phyloP scores from a whole-genome alignment of 129 eudicot species.

The Tagetes erecta region DNA sequence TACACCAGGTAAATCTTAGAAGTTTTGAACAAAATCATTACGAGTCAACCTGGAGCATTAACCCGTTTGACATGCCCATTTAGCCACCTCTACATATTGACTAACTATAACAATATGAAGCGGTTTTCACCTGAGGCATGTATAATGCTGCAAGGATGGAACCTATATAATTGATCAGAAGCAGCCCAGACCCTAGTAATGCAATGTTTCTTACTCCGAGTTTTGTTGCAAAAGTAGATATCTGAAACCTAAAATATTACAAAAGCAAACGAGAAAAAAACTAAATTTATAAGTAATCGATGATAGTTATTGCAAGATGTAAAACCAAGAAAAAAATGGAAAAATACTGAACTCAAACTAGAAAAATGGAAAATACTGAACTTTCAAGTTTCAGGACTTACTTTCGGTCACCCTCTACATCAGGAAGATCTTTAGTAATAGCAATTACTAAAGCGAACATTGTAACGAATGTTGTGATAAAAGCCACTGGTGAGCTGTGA shows the following conservation, averaged over 20 bases:
- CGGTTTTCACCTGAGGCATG: conserved; percentile 72
- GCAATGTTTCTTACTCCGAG: conserved; percentile 96
- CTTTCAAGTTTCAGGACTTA: conserved; percentile 46
- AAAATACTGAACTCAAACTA: not conserved
- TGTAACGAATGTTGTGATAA: conserved; percentile 96
- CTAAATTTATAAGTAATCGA: not conserved
- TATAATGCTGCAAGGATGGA: conserved; percentile 75
- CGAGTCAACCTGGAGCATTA: not conserved
- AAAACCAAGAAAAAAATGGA: not conserved
- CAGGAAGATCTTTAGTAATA: conserved; percentile 98
- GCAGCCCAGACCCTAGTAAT: conserved; percentile 86
- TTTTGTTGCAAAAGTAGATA: conserved; percentile 95
- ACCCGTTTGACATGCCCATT: not conserved
- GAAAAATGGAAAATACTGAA: not conserved
- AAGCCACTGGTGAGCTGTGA: conserved; percentile 90
- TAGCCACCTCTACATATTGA: not conserved
- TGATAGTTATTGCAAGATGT: not conserved
- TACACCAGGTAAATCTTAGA: not conserved
- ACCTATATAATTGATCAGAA: conserved; percentile 82
- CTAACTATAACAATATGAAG: not conserved
- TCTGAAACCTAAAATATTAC: conserved; percentile 62
- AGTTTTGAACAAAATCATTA: not conserved
- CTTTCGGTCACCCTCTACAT: conserved; percentile 97
- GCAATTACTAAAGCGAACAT: conserved; percentile 95
- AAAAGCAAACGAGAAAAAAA: not conserved